Evolutionary conservation across 176 grass and related monocot species (phyloP).

Genomic region (Carex littledalei): DNA sequence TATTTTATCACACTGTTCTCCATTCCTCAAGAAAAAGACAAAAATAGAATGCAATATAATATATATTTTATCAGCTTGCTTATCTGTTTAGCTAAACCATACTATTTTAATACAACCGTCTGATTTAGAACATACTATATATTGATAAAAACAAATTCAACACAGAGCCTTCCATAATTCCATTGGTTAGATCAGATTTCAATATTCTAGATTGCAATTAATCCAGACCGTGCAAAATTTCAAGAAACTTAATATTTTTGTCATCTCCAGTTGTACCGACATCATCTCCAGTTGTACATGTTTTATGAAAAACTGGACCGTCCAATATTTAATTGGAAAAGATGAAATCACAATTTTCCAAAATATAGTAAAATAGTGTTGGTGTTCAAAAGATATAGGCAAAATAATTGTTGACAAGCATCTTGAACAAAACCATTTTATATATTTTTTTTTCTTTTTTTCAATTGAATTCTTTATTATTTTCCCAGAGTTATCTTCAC

Average conservation of each 20-base stretch:
- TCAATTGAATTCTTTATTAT: constrained; percentile 15
- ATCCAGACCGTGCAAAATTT: background rate
- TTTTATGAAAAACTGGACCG: background rate
- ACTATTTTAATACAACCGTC: background rate
- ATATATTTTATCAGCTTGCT: background rate
- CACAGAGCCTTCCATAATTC: background rate
- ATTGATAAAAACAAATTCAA: background rate
- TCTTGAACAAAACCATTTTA: background rate
- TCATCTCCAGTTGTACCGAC: background rate
- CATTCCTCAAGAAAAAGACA: background rate
- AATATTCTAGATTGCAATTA: too few species aligned
- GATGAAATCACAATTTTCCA: background rate
- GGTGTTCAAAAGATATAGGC: background rate
- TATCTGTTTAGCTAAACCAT: background rate
- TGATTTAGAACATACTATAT: background rate
- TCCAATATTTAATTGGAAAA: background rate
- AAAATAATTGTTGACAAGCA: background rate
- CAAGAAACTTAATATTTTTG: background rate
- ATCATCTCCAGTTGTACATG: too few species aligned
- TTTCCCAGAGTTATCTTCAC: constrained; percentile 27
- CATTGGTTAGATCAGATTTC: too few species aligned
- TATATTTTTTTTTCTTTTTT: constrained; percentile 22
- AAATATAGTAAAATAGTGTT: background rate
- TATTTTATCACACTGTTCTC: background rate
- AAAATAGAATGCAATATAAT: background rate